These are phyloP conservation scores for Trichoderma citrinoviride DNA, from an alignment of 2,329 filamentous ascomycete species.

Conservation along the genomic window DNA sequence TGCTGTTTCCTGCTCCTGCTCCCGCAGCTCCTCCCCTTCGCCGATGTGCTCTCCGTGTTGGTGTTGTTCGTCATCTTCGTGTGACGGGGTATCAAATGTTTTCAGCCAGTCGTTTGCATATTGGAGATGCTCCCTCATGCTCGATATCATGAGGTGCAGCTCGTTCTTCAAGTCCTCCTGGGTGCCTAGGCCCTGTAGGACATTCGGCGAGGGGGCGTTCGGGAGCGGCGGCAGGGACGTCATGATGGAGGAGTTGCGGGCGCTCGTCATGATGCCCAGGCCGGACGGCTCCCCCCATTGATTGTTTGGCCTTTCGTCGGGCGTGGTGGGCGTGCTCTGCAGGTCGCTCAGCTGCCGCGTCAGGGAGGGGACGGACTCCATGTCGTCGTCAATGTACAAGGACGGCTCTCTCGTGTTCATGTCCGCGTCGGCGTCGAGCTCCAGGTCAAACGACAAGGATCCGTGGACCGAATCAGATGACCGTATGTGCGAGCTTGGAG, in stretches of 20 bases:
- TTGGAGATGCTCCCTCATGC: conserved; percentile 21
- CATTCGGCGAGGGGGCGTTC: conserved; percentile 4
- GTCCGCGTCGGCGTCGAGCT: conserved; percentile 23
- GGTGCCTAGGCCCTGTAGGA: conserved; percentile 17
- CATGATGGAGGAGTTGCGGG: conserved; percentile 1
- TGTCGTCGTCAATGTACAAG: conserved; percentile 18
- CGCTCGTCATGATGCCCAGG: conserved; percentile 15
- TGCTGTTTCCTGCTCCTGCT: not conserved
- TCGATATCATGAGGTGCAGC: conserved; percentile 17
- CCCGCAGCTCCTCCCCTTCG: conserved; percentile 8
- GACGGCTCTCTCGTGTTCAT: conserved; percentile 15
- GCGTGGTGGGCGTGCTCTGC: conserved; percentile 20
- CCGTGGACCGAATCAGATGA: conserved; percentile 23
- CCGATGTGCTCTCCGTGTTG: not conserved
- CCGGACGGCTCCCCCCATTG: conserved; percentile 20
- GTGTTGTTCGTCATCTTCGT: conserved; percentile 2
- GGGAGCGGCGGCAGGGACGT: conserved; percentile 15
- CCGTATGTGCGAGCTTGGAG: conserved; percentile 30
- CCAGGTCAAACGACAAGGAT: conserved; percentile 21
- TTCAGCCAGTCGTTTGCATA: conserved; percentile 21
- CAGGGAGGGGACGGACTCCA: conserved; percentile 18
- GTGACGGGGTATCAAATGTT: conserved; percentile 4
- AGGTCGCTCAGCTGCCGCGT: conserved; percentile 12
- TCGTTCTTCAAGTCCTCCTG: conserved; percentile 20
- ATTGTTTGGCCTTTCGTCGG: conserved; percentile 17